Conservation (phyloP, 1,284 basidiomycete genomes). For the Inonotus obliquus region DNA sequence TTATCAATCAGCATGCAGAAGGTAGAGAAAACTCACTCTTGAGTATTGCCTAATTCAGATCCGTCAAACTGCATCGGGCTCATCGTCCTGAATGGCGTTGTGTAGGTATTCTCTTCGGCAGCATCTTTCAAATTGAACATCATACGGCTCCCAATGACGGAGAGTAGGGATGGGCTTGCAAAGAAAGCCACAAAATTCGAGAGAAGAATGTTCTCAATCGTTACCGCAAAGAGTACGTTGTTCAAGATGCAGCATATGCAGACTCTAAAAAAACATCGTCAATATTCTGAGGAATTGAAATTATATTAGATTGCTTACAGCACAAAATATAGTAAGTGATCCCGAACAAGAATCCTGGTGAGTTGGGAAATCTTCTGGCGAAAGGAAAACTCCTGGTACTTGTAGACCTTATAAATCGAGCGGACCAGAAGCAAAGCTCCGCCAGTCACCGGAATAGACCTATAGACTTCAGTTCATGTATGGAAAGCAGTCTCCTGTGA, state of each 20-base stretch:
- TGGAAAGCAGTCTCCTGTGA: neutral
- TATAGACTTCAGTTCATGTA: neutral
- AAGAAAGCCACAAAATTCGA: neutral
- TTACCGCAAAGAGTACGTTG: neutral
- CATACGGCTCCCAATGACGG: neutral
- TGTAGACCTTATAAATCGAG: neutral
- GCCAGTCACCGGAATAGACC: neutral
- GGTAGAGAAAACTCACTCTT: neutral
- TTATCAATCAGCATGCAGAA: neutral
- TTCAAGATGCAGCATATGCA: neutral
- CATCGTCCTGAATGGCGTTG: conserved; percentile 3
- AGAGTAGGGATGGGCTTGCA: neutral
- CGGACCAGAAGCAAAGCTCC: neutral
- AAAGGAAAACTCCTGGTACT: neutral
- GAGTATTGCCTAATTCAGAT: neutral
- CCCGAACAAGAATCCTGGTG: neutral
- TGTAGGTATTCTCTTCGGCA: neutral
- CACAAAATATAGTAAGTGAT: neutral
- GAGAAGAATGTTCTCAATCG: neutral
- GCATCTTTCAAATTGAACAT: neutral
- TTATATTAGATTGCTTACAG: neutral
- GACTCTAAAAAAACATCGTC: neutral
- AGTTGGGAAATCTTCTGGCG: neutral
- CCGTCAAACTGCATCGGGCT: neutral
- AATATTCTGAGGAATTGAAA: neutral